Percentiles rank a stretch among this genome's conserved stretches.
phyloP scores from a whole-genome alignment of 345 rosid genomes.

The Isatis tinctoria region DNA sequence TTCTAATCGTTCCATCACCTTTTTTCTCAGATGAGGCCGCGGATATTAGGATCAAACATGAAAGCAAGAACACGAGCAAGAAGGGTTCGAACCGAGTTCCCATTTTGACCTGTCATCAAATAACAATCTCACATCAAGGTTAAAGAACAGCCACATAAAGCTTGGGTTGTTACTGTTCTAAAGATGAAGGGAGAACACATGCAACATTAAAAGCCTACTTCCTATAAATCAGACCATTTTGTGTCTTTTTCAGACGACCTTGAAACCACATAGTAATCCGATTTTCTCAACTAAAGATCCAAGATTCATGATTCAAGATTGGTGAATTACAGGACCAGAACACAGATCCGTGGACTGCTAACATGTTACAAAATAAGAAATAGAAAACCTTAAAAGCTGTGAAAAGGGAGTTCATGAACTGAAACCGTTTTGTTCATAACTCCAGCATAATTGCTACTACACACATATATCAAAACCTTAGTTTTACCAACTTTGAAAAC shows the following conservation, averaged over 20 bases:
- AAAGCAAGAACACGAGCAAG: conserved; percentile 19
- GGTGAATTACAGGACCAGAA: not conserved
- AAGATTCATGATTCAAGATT: too few relatives aligned
- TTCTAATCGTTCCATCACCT: conserved; percentile 54
- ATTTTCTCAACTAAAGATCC: not conserved
- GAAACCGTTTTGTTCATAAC: too few relatives aligned
- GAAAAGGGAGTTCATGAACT: too few relatives aligned
- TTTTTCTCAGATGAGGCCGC: not conserved
- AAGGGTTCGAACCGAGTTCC: conserved; percentile 26
- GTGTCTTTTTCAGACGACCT: not conserved
- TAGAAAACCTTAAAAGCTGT: not conserved
- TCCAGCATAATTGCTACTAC: too few relatives aligned
- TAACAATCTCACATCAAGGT: not conserved
- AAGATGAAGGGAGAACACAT: not conserved
- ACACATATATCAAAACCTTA: too few relatives aligned
- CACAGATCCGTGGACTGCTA: not conserved
- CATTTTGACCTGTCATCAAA: conserved; percentile 25
- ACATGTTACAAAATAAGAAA: not conserved
- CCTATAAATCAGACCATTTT: too few relatives aligned
- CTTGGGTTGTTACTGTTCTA: not conserved
- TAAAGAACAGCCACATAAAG: not conserved
- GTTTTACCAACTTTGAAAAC: too few relatives aligned
- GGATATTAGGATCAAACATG: conserved; percentile 18
- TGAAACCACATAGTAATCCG: not conserved
- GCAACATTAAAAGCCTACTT: too few relatives aligned